phyloP scores from a whole-genome alignment of 108 stramenopile species.

The Nannochloropsis oceanica region DNA sequence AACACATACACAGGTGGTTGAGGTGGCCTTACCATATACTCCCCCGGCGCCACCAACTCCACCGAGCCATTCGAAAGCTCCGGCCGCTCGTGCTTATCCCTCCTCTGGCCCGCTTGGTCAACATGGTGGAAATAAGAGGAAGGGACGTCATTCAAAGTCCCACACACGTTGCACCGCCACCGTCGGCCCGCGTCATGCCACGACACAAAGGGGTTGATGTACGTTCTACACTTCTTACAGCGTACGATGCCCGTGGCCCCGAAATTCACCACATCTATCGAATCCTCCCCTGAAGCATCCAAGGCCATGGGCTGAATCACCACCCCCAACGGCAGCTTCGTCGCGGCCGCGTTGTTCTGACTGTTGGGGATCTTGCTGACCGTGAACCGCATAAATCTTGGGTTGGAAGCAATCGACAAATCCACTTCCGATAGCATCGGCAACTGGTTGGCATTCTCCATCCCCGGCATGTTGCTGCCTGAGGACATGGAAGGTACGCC shows the following conservation, averaged over 20 bases:
- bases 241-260: constrained; percentile 84
- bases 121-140: constrained; percentile 86
- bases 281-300: constrained; percentile 8
- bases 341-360: neutral
- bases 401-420: constrained; percentile 27
- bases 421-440: constrained; percentile 25
- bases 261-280: constrained; percentile 68
- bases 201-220: constrained; percentile 96
- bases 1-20: constrained; percentile 92
- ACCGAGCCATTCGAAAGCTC: constrained; percentile 70
- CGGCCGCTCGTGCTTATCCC: constrained; percentile 70
- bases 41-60: constrained; percentile 78
- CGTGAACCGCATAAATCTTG: constrained; percentile 30
- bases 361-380: constrained; percentile 10
- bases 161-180: constrained; percentile 97
- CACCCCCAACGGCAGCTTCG: constrained; percentile 30
- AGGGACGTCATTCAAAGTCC: constrained; percentile 73
- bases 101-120: constrained; percentile 67
- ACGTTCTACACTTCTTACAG: constrained; percentile 91
- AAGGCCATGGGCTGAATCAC: constrained; percentile 35
- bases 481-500: neutral
- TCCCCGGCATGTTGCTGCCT: neutral
- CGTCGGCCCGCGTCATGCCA: constrained; percentile 85
- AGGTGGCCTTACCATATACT: constrained; percentile 98
- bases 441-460: neutral